Evolutionary conservation across 129 eudicot genomes (phyloP), one percentile per base, ranked within the genome.

Genomic region (Ambrosia artemisiifolia): DNA sequence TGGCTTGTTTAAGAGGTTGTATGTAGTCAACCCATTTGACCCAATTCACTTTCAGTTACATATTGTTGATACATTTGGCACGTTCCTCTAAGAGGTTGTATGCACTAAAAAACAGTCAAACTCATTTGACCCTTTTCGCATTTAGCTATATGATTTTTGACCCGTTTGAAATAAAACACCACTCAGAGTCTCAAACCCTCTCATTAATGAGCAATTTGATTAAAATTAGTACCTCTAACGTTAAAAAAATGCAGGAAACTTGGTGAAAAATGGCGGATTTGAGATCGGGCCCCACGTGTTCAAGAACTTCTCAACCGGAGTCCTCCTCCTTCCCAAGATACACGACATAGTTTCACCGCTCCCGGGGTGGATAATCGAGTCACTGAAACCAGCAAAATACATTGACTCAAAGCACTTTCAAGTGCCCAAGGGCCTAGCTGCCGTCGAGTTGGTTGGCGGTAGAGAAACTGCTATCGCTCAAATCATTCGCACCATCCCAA

Each of bases 181-280:
- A 40, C 44, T 6, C 10, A 6, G 9, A 40, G 44, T 10, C 44
- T 40, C 44, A 40, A 8, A 36, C 43, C 7, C 0, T 35, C 40
- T 9, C 43, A 38, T 38, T 38, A 40, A 40, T 40, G 6, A 7
- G 10, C 9, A 40, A 40, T 40, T 7, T 40, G 44, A 40, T 40
- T 24, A 1, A 24, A 24, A 24, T 24, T 24, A 24, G 1, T 10
- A 40, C 10, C 11, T 6, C 7, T 38, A 2, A 10, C 48, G 38
- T 65, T 19, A 13, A n/a, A 47, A 47, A 43, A 71, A 73, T 79
- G 57, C 79, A 86, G 92, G 77, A 16, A 78, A 86, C 34, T 77
- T 89, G 78, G 90, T 89, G 84, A 89, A 86, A 36, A 89, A 89
- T 61, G 96, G 96, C 48, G 92, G 83, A 0, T 89, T 89, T 66